Percentiles rank a stretch among this genome's conserved stretches.
Evolutionary conservation across 441 rosid species (phyloP).

Genomic region (Gossypium davidsonii): DNA sequence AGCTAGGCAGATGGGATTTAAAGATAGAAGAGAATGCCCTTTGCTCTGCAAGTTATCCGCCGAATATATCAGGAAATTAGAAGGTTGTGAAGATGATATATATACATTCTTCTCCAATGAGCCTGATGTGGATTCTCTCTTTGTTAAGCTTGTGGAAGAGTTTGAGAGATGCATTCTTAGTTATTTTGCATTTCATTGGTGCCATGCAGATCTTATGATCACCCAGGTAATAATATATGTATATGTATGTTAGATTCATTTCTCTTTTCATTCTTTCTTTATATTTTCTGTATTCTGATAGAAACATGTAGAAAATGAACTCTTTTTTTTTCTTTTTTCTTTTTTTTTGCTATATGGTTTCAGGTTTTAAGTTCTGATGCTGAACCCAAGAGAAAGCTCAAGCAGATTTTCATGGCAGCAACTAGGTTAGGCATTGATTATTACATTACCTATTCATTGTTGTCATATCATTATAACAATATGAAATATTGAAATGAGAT

Average conservation of each 20-base stretch:
- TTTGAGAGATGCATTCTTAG: conserved; percentile 93
- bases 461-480: neutral
- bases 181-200: conserved; percentile 95
- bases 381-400: conserved; percentile 85
- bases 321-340: neutral
- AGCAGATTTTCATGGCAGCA: conserved; percentile 92
- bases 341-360: neutral
- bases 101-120: conserved; percentile 66
- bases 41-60: conserved; percentile 74
- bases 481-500: neutral
- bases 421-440: conserved; percentile 45
- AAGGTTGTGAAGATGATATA: conserved; percentile 73
- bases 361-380: conserved; percentile 76
- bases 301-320: neutral
- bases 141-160: conserved; percentile 90
- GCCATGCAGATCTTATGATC: conserved; percentile 77
- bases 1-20: conserved; percentile 95
- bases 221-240: conserved; percentile 46
- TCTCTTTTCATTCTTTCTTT: neutral
- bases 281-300: neutral
- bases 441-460: neutral
- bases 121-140: conserved; percentile 78
- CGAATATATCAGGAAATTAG: conserved; percentile 71
- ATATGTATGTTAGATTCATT: neutral
- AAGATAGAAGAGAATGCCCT: conserved; percentile 82